Base-by-base conservation (phyloP, 768 basidiomycete species). In the Hebeloma cylindrosporum region DNA sequence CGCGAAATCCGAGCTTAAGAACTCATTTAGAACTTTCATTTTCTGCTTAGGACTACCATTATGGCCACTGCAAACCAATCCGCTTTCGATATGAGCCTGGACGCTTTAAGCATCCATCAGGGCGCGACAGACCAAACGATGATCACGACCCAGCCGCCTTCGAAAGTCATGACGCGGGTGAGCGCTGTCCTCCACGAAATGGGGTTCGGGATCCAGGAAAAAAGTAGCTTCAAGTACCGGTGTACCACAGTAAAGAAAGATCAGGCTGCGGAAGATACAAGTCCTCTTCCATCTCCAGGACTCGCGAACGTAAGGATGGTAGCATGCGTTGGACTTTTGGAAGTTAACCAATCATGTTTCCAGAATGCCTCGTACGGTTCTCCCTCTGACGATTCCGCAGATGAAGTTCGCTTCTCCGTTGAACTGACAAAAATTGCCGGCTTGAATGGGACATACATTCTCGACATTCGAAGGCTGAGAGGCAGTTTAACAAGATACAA, bases 321-420 rank as follows among this genome's bases (percentile, higher is more conserved):
- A n/a, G n/a, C n/a, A n/a, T n/a, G n/a, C n/a, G n/a, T n/a, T n/a
- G n/a, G n/a, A n/a, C n/a, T n/a, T n/a, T n/a, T n/a, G n/a, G n/a
- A n/a, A n/a, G n/a, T n/a, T n/a, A n/a, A n/a, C n/a, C n/a, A n/a
- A n/a, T n/a, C n/a, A n/a, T n/a, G n/a, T 20, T 27, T 9, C 35
- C 50, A 43, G 25, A 40, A 17, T 54, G 61, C 74, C 9, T 52
- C 85, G 20, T 89, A 93, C 52, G 90, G 91, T 2, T 76, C 83
- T 32, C 52, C 63, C 27, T 59, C 75, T 4, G 78, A 85, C 46
- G 94, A 97, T 58, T 73, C 79, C 27, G 87, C 85, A 26, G 94
- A 89, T 56, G 94, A 97, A 74, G 89, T 98, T 45, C 82, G 88
- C 45, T 95, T 97, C 69, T 88, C 85, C 3, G 83, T 96, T 46